Evolutionary conservation across 2,329 filamentous ascomycete genomes (phyloP).

Genomic region (Aaosphaeria pasadenensis): DNA sequence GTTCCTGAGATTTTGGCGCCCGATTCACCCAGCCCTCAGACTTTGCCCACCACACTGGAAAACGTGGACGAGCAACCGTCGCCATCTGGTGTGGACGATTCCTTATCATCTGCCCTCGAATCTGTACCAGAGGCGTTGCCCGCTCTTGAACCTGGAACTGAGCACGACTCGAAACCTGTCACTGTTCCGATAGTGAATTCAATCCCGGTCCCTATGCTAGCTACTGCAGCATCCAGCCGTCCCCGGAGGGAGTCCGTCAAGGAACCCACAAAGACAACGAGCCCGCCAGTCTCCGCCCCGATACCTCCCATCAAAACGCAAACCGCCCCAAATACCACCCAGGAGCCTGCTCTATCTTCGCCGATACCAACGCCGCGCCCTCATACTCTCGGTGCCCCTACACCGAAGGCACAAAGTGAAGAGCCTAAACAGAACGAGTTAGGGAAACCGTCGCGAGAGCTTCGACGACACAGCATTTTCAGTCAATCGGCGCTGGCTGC

Average conservation of each 20-base stretch:
- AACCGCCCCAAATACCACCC: constrained; percentile 7
- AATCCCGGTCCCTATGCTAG: neutral
- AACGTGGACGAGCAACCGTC: constrained; percentile 1
- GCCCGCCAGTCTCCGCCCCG: neutral
- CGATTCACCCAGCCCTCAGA: too few relatives aligned
- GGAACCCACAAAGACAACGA: constrained; percentile 17
- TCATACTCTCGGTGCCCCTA: constrained; percentile 35
- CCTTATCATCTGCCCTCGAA: constrained; percentile 10
- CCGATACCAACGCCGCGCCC: constrained; percentile 20
- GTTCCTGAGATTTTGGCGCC: neutral
- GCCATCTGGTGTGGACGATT: neutral
- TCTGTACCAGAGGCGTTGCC: too few relatives aligned
- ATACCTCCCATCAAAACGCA: constrained; percentile 10
- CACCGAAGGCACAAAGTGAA: constrained; percentile 47
- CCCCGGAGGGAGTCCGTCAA: constrained; percentile 29
- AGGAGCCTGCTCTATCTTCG: constrained; percentile 4
- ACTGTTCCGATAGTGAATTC: too few relatives aligned
- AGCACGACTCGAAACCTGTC: too few relatives aligned
- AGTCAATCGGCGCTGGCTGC: constrained; percentile 35
- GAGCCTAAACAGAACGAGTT: constrained; percentile 43
- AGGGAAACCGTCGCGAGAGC: constrained; percentile 31
- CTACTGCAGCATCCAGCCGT: constrained; percentile 33
- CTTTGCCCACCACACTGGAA: too few relatives aligned
- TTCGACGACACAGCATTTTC: constrained; percentile 47
- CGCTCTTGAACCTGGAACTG: too few relatives aligned